Evolutionary conservation across 2,329 filamentous ascomycete genomes (phyloP), one percentile per base, ranked within the genome.

Genomic region (Alternaria longipes): DNA sequence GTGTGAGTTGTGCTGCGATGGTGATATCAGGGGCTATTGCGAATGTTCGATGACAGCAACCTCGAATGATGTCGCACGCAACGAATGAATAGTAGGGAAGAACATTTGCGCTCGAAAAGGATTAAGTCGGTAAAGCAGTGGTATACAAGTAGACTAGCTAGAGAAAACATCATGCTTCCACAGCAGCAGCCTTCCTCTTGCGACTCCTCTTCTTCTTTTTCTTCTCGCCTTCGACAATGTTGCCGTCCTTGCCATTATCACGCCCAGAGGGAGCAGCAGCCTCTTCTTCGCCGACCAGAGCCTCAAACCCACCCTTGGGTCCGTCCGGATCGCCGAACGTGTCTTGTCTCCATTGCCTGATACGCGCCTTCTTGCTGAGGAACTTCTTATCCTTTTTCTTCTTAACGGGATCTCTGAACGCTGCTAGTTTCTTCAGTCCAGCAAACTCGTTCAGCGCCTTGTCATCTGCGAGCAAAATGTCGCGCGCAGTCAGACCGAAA

Each of bases 381-480:
- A 87, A 86, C 84, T 97, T 97, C 82, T 89, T 89, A 75, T 99
- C 95, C 72, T 90, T 91, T 68, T 86, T 85, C 85, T 98, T 98
- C 86, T 96, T 95, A 72, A 94, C 91, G 3, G 85, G 83, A 76
- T 97, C 94, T 58, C 95, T 87, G 83, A 95, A 99, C 5, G 91
- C 85, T 5, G 94, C 94, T 61, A 97, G 87, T 82, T 97, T 98
- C 86, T 99, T 99, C 73, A 99, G 83, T 7, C 95, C 94, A 5
- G 90, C 94, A 74, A 91, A 99, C 67, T 94, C 86, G 79, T 99
- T 99, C 66, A 99, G 87, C 55, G 90, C 89, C 47, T 88, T 84
- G 81, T 99, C 95, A 45, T 90, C 91, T 0, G 94, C 92, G 67
- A 97, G 93, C 34, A 99, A 86, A 70, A 99, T 98, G 79, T 99